A percentile compares a stretch with the other conserved stretches of the same genome.
Conservation (phyloP, 306 rosid species). For the Quercus glauca region DNA sequence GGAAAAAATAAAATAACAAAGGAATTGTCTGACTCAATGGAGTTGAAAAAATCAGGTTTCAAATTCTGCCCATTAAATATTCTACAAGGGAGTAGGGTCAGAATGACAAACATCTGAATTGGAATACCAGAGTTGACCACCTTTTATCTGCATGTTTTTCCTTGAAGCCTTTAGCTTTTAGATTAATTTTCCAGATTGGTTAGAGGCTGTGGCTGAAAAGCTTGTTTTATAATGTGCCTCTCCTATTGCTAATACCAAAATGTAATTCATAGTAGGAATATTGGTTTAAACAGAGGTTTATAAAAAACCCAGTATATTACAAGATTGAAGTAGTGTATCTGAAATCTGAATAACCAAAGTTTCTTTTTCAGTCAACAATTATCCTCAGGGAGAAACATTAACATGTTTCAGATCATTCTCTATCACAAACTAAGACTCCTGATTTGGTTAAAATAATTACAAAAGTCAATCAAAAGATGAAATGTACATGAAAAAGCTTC, state of each 20-base stretch:
- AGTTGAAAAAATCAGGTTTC: neutral
- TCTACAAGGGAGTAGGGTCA: neutral
- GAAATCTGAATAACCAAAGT: neutral
- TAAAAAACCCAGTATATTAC: too few species aligned
- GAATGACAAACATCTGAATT: neutral
- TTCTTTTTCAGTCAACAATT: neutral
- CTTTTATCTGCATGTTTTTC: neutral
- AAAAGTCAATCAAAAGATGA: neutral
- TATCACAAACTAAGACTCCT: constrained; percentile 6
- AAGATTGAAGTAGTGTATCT: too few species aligned
- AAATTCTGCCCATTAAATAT: too few species aligned
- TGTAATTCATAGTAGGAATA: too few species aligned
- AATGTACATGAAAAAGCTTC: neutral
- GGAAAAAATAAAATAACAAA: neutral
- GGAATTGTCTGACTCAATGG: neutral
- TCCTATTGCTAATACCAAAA: too few species aligned
- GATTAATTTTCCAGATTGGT: neutral
- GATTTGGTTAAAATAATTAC: constrained; percentile 11
- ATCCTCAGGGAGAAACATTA: neutral
- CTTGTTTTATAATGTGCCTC: neutral
- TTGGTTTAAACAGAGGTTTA: too few species aligned
- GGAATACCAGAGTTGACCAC: neutral
- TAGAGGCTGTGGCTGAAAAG: neutral
- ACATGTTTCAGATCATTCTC: neutral
- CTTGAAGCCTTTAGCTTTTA: neutral